A percentile compares a stretch with the other conserved stretches of the same genome.
Evolutionary conservation across 2,329 filamentous ascomycete genomes (phyloP).

Genomic region (Xylaria multiplex): DNA sequence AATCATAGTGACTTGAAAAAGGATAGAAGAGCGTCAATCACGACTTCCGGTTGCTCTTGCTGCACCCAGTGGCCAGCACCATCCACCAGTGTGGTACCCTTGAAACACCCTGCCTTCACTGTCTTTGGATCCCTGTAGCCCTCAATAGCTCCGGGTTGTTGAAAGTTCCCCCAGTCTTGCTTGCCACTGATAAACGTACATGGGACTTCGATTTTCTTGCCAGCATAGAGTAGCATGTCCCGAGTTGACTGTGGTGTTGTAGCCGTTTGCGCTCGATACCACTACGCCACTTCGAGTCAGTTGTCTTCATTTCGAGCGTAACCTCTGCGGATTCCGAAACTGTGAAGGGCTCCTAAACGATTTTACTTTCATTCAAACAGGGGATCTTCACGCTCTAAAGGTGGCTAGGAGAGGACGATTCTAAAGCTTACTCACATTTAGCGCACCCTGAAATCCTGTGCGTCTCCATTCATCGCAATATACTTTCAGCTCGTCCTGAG

Average conservation of each 20-base stretch:
- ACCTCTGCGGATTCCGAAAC: no score
- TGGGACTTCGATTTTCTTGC: conserved; percentile 69
- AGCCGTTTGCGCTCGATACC: conserved; percentile 70
- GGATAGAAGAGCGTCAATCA: conserved; percentile 47
- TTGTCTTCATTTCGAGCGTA: not conserved
- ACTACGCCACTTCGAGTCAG: conserved; percentile 45
- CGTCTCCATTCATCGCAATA: conserved; percentile 70
- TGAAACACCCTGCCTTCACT: conserved; percentile 60
- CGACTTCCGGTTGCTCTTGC: conserved; percentile 69
- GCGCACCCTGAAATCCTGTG: conserved; percentile 71
- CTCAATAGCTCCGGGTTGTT: conserved; percentile 72
- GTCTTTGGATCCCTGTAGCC: conserved; percentile 58
- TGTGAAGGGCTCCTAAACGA: no score
- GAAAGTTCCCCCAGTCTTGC: conserved; percentile 74
- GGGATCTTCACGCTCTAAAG: no score
- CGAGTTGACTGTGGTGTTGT: conserved; percentile 54
- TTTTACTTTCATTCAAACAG: not conserved
- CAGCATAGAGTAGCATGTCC: conserved; percentile 68
- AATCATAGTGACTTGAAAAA: conserved; percentile 43
- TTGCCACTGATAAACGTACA: conserved; percentile 69
- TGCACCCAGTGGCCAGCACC: conserved; percentile 76
- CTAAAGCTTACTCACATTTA: conserved; percentile 56
- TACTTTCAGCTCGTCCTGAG: conserved; percentile 65
- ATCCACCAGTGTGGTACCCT: conserved; percentile 63
- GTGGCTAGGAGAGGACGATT: not conserved